Conservation (phyloP, 257 asterid genomes). For the Linderniella brevidens region DNA sequence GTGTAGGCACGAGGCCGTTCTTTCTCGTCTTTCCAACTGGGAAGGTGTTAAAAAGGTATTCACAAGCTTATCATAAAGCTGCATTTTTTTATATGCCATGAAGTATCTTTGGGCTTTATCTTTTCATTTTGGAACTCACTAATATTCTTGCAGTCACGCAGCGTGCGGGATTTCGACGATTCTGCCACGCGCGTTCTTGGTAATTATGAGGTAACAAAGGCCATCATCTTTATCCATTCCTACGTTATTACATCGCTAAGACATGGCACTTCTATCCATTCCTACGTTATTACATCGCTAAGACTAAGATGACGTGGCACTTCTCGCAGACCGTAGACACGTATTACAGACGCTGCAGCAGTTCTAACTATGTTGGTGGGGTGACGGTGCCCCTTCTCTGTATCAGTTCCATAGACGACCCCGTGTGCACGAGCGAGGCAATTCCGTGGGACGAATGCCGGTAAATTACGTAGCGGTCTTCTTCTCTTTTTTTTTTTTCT, state of each 20-base stretch:
- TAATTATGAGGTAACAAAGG: conserved; percentile 48
- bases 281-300: background rate
- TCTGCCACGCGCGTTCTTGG: conserved; percentile 65
- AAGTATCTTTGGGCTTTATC: background rate
- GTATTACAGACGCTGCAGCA: conserved; percentile 66
- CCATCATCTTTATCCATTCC: conserved; percentile 4
- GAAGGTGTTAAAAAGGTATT: conserved; percentile 72
- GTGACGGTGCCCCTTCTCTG: conserved; percentile 85
- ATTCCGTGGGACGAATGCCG: conserved; percentile 93
- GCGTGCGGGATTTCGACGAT: conserved; percentile 70
- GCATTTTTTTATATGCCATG: background rate
- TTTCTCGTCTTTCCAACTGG: conserved; percentile 81
- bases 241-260: background rate
- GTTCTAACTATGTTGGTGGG: conserved; percentile 50
- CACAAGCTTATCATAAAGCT: conserved; percentile 3
- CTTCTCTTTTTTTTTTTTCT: background rate
- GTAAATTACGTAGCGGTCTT: no score
- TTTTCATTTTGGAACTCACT: conserved; percentile 2
- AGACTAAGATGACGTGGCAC: no score
- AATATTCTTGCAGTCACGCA: conserved; percentile 29
- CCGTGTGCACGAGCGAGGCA: conserved; percentile 85
- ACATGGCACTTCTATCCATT: background rate
- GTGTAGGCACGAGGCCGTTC: conserved; percentile 56
- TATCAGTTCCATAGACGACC: conserved; percentile 75
- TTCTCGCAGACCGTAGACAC: conserved; percentile 52